A percentile compares a stretch with the other conserved stretches of the same genome.
Evolutionary conservation across 805 yeast genomes (phyloP).

Genomic region (Candida alai): DNA sequence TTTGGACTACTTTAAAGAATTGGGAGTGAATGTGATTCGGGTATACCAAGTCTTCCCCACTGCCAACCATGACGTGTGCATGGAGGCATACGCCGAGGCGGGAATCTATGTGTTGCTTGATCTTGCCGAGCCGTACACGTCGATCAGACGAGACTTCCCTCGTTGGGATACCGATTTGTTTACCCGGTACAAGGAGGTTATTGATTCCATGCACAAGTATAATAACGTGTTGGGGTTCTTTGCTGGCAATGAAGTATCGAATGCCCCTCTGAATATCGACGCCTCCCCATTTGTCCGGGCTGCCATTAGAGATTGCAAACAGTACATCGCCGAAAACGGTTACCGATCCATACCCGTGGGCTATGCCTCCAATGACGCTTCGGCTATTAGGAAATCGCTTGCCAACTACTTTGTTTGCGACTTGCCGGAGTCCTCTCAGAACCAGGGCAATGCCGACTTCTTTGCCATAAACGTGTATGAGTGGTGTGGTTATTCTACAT

Average conservation of each 20-base stretch:
- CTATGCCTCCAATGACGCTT: constrained; percentile 36
- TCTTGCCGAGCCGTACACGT: constrained; percentile 32
- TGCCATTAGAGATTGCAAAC: constrained; percentile 30
- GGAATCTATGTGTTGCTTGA: constrained; percentile 37
- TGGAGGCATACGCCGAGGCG: constrained; percentile 50
- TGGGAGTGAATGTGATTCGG: constrained; percentile 75
- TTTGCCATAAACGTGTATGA: constrained; percentile 37
- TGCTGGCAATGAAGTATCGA: constrained; percentile 41
- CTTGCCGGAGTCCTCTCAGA: constrained; percentile 12
- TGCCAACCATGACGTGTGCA: constrained; percentile 70
- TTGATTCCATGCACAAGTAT: constrained; percentile 29
- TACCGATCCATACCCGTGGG: constrained; percentile 40
- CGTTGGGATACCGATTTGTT: constrained; percentile 31
- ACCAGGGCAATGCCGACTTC: constrained; percentile 24
- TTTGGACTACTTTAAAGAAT: constrained; percentile 64
- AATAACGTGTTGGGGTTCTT: constrained; percentile 35
- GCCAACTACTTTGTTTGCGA: constrained; percentile 32
- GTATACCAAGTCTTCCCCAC: constrained; percentile 82
- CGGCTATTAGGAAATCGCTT: constrained; percentile 22
- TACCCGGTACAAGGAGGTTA: constrained; percentile 29
- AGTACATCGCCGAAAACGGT: constrained; percentile 21
- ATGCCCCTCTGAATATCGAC: constrained; percentile 20
- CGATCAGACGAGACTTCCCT: constrained; percentile 30
- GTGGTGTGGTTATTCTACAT: constrained; percentile 41
- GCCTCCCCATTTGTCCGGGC: constrained; percentile 36